Base-by-base conservation (phyloP, 352 stramenopile species). In the Phytopythium litorale region DNA sequence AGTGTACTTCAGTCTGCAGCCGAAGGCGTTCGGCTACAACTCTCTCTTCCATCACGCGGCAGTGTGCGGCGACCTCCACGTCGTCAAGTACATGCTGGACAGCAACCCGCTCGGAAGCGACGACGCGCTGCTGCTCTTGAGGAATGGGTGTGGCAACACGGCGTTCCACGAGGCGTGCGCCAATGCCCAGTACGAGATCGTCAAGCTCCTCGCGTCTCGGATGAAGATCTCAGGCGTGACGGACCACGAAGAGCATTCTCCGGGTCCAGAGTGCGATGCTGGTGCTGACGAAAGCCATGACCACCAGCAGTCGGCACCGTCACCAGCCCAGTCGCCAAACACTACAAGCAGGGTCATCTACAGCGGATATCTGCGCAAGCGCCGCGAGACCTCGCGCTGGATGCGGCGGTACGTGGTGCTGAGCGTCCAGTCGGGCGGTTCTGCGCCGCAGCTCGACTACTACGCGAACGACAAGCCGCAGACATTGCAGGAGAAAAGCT, bases 331-430 rank as follows among this genome's bases (percentile, higher is more conserved):
- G 15, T 55, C 64, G 37, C 61, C 49, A 30, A 21, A 1, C 3
- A n/a, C 6, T 0, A 15, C 32, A 7, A 51, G 3, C 25, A 45
- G 43, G 0, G 46, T 86, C 32, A 59, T 87, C 48, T 82, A 68
- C 62, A 81, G 71, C 23, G 83, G 79, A 0, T 91, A 78, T 50
- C 67, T 94, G 37, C 81, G 79, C 48, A 94, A 94, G 48, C 74
- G 83, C 11, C 85, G 85, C 7, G 85, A 94, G 69, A 88, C 78
- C 7, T 91, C 83, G 12, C 83, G 85, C 5, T 94, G 85, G 85
- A 87, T 89, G 79, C 76, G 72, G 30, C 83, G 85, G n/a, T 94
- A 79, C 45, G 81, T 92, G 0, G 78, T 91, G 38, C 68, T 94
- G 37, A 72, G 72, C 53, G 60, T 81, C 23, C 63, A 64, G 46